A percentile compares a stretch with the other conserved stretches of the same genome.
Conservation (phyloP, 2,329 filamentous ascomycete species). For the Blumeriella jaapii region DNA sequence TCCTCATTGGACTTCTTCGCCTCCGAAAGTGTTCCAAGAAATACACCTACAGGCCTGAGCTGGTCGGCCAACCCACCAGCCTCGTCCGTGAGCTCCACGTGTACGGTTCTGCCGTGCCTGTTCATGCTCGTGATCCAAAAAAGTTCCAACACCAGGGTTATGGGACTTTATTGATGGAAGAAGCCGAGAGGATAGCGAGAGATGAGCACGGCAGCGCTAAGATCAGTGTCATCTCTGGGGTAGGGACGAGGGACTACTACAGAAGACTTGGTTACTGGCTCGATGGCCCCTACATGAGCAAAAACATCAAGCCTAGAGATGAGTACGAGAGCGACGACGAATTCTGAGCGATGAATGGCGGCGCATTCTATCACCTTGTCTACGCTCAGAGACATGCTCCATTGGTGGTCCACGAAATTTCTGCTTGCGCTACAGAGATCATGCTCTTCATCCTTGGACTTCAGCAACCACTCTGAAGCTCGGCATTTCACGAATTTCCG, state of each 20-base stretch:
- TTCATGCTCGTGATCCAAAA: constrained; percentile 85
- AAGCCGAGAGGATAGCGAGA: constrained; percentile 87
- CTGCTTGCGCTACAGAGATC: too few relatives aligned
- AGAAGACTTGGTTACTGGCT: constrained; percentile 84
- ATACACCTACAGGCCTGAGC: constrained; percentile 84
- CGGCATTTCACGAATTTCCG: not conserved
- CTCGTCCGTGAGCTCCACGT: constrained; percentile 92
- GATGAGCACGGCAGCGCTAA: constrained; percentile 91
- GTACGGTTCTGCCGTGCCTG: constrained; percentile 93
- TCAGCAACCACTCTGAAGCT: too few relatives aligned
- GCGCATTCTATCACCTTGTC: too few relatives aligned
- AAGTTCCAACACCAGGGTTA: constrained; percentile 99
- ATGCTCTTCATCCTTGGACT: too few relatives aligned
- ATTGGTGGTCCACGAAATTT: too few relatives aligned
- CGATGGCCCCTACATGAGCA: constrained; percentile 44
- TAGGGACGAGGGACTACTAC: constrained; percentile 93
- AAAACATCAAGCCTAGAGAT: constrained; percentile 21
- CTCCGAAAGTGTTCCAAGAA: constrained; percentile 83
- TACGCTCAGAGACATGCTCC: too few relatives aligned
- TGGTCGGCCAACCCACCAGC: constrained; percentile 77
- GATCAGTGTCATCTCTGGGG: constrained; percentile 95
- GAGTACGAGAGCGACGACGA: constrained; percentile 26
- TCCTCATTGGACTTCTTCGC: constrained; percentile 80
- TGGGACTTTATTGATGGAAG: constrained; percentile 92
- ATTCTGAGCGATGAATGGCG: too few relatives aligned